These are phyloP conservation scores for Trichosporon asahii DNA, from an alignment of 1,284 basidiomycete species.

Conservation along the genomic window DNA sequence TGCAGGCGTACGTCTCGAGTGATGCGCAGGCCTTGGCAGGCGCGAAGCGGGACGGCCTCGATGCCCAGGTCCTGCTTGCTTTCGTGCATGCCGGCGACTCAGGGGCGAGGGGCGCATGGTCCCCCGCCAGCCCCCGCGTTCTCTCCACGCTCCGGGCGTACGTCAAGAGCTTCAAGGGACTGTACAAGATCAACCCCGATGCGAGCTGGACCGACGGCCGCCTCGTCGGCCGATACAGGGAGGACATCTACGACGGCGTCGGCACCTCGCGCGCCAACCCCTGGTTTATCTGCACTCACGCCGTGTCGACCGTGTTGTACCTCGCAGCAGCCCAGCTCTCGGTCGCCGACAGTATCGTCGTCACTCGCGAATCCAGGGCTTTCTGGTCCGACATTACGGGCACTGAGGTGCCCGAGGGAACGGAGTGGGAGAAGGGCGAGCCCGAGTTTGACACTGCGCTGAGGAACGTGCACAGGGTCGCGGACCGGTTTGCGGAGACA, in stretches of 20 bases:
- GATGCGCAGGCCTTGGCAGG: neutral
- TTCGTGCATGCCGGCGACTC: constrained; percentile 47
- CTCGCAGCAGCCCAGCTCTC: constrained; percentile 30
- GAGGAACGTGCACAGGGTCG: constrained; percentile 32
- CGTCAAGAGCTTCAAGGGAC: constrained; percentile 42
- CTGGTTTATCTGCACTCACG: constrained; percentile 53
- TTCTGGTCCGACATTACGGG: constrained; percentile 47
- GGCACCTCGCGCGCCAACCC: constrained; percentile 50
- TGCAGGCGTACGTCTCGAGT: neutral
- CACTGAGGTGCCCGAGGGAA: neutral
- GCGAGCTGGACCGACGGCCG: constrained; percentile 41
- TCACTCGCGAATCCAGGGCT: constrained; percentile 28
- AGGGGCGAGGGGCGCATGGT: constrained; percentile 10
- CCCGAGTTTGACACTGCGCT: constrained; percentile 30
- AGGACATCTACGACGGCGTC: constrained; percentile 54
- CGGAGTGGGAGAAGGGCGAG: constrained; percentile 2
- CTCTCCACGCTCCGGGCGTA: constrained; percentile 47
- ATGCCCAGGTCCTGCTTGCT: constrained; percentile 51
- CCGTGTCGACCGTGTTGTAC: constrained; percentile 51
- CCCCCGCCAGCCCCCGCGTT: constrained; percentile 30
- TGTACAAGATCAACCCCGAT: constrained; percentile 51
- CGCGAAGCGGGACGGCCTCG: constrained; percentile 40
- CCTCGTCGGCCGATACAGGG: constrained; percentile 53
- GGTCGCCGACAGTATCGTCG: neutral
- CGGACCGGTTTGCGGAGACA: constrained; percentile 43